A percentile compares a stretch with the other conserved stretches of the same genome.
phyloP scores from a whole-genome alignment of 164 flowering plant genomes.

The Pachysandra terminalis region DNA sequence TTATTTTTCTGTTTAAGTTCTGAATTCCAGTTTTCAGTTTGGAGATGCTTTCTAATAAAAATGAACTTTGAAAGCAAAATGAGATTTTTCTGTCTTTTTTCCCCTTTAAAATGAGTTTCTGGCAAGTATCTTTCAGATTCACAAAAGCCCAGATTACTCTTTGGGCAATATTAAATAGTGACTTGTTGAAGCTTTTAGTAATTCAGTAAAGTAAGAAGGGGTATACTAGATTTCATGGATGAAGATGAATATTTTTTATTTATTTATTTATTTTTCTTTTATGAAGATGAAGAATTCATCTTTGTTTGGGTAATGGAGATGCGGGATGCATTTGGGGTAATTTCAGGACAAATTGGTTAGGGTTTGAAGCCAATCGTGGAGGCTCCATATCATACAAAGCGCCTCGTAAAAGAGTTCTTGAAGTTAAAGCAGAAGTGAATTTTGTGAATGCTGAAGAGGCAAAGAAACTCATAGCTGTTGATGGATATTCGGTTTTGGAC shows the following conservation, averaged over 20 bases:
- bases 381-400: conserved; percentile 23
- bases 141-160: no score
- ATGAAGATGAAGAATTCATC: background rate
- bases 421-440: conserved; percentile 63
- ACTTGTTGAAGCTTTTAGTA: no score
- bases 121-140: no score
- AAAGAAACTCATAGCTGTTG: conserved; percentile 54
- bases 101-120: no score
- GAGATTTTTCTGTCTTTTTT: no score
- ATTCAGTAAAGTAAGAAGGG: background rate
- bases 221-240: background rate
- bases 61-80: no score
- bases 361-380: conserved; percentile 23
- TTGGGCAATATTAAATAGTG: no score
- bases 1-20: background rate
- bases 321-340: conserved; percentile 33
- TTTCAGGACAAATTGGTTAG: conserved; percentile 34
- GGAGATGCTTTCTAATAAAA: no score
- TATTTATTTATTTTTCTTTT: no score
- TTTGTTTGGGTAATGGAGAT: conserved; percentile 9
- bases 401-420: conserved; percentile 23
- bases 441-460: conserved; percentile 78
- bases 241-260: no score
- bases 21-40: no score
- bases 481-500: conserved; percentile 66